Evolutionary conservation across 176 grass and related monocot genomes (phyloP).

Genomic region (Avena insularis): DNA sequence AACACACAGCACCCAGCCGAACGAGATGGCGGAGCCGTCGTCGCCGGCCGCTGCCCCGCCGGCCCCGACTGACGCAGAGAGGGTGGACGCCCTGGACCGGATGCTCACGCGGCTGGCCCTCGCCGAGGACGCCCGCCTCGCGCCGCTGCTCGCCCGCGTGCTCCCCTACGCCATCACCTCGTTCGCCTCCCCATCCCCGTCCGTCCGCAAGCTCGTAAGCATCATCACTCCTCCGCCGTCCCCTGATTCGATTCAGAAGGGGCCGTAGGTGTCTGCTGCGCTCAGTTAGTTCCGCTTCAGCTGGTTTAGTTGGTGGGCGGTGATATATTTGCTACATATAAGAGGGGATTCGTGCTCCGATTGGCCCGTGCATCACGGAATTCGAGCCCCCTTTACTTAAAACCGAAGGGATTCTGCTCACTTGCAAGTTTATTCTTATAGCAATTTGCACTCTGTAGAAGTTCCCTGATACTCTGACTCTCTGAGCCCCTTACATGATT

Average conservation of each 20-base stretch:
- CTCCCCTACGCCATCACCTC: conserved; percentile 92
- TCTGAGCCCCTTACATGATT: not conserved
- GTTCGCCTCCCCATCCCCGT: conserved; percentile 65
- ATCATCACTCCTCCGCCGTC: not conserved
- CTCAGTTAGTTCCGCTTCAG: conserved; percentile 1
- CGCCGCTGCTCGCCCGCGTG: conserved; percentile 70
- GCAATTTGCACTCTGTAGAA: not conserved
- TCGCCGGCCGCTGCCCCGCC: conserved; percentile 23
- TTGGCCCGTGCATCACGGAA: conserved; percentile 1
- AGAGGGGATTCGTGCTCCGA: not conserved
- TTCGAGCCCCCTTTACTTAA: not conserved
- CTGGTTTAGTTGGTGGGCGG: not conserved
- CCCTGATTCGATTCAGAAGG: not conserved
- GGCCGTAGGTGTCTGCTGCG: not conserved
- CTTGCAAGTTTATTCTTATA: not conserved
- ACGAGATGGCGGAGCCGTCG: conserved; percentile 61
- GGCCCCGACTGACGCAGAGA: conserved; percentile 65
- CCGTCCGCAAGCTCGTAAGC: conserved; percentile 82
- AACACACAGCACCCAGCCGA: conserved; percentile 21
- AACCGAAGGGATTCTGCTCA: not conserved
- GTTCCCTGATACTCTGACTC: not conserved
- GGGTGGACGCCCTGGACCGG: conserved; percentile 76
- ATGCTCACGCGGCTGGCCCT: conserved; percentile 89
- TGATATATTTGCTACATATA: not conserved
- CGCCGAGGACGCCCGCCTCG: conserved; percentile 77